phyloP scores from a whole-genome alignment of 768 basidiomycete species.

The Agaricus subrufescens region DNA sequence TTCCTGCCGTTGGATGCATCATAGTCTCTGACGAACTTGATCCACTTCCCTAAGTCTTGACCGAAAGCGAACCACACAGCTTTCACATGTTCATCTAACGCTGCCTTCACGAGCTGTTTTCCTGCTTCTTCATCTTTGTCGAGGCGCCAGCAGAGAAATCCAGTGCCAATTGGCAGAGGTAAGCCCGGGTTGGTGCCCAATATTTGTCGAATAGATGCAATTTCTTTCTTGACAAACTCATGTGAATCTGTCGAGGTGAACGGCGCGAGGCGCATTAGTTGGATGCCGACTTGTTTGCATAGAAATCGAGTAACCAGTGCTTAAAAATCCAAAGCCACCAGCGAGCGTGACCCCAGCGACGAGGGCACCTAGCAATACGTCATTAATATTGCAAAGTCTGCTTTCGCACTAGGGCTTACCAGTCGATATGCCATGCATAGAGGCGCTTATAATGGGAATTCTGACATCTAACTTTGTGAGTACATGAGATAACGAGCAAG shows the following conservation, averaged over 20 bases:
- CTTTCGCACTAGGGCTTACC: constrained; percentile 26
- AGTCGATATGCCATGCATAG: constrained; percentile 71
- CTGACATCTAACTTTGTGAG: constrained; percentile 35
- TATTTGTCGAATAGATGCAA: constrained; percentile 45
- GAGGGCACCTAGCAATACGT: constrained; percentile 31
- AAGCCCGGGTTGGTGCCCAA: constrained; percentile 30
- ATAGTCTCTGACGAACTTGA: constrained; percentile 51
- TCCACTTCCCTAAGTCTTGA: constrained; percentile 51
- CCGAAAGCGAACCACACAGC: constrained; percentile 80
- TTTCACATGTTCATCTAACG: constrained; percentile 50
- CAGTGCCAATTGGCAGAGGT: constrained; percentile 62
- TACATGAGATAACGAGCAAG: not conserved
- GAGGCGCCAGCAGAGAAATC: constrained; percentile 69
- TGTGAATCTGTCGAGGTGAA: constrained; percentile 36
- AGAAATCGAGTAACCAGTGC: constrained; percentile 42
- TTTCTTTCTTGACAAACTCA: constrained; percentile 36
- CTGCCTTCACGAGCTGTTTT: constrained; percentile 38
- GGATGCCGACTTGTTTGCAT: not conserved
- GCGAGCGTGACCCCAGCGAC: constrained; percentile 59
- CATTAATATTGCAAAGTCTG: not conserved
- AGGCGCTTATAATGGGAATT: constrained; percentile 56
- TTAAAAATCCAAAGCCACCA: constrained; percentile 75
- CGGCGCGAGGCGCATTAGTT: constrained; percentile 27
- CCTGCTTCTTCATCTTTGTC: constrained; percentile 41
- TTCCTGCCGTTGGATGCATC: constrained; percentile 36